Evolutionary conservation across 257 asterid species (phyloP).

Genomic region (Anisodus acutangulus): DNA sequence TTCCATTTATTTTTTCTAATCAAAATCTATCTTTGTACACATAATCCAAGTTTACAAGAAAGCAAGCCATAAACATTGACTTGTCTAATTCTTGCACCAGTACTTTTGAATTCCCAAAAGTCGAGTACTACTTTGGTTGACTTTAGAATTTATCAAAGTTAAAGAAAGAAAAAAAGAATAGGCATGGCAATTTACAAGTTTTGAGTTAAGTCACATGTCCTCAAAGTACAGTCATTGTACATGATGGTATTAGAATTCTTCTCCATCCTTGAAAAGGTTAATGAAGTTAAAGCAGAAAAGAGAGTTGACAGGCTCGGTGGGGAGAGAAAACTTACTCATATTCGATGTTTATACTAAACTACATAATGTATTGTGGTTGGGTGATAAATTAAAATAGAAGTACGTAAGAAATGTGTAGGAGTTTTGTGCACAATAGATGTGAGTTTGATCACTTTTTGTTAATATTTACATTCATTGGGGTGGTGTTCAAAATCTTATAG

Average conservation of each 20-base stretch:
- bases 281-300: neutral
- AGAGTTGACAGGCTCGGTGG: too few species aligned
- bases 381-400: neutral
- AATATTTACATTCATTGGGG: neutral
- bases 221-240: neutral
- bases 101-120: neutral
- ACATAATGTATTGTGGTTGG: neutral
- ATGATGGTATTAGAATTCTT: neutral
- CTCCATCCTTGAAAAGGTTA: neutral
- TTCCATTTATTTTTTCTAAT: neutral
- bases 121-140: neutral
- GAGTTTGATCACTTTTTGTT: neutral
- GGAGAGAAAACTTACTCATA: neutral
- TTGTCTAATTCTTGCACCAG: neutral
- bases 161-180: neutral
- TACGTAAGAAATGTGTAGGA: neutral
- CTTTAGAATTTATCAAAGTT: conserved; percentile 14
- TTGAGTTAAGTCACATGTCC: neutral
- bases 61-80: neutral
- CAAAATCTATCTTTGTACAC: neutral
- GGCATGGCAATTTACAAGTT: neutral
- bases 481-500: neutral
- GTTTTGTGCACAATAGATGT: neutral
- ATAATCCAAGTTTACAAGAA: conserved; percentile 12
- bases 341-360: neutral